phyloP scores from a whole-genome alignment of 768 basidiomycete genomes.

The Mycena vitilis region DNA sequence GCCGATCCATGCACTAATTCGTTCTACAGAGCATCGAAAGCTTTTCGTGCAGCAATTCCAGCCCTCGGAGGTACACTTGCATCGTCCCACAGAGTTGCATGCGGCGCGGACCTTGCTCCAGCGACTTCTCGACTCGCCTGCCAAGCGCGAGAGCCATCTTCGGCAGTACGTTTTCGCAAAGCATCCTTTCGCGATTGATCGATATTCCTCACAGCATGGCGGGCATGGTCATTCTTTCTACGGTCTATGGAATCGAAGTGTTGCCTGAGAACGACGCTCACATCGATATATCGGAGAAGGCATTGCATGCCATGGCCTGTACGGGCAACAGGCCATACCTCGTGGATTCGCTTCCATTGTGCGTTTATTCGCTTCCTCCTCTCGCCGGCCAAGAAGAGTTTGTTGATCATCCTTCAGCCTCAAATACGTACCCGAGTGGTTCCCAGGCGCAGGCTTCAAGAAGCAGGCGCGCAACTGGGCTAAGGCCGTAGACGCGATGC shows the following conservation, averaged over 20 bases:
- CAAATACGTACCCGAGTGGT: conserved; percentile 49
- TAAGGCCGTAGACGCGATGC: conserved; percentile 34
- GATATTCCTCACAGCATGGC: conserved; percentile 28
- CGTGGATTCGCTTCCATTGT: conserved; percentile 42
- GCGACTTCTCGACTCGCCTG: conserved; percentile 26
- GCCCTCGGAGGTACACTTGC: conserved; percentile 15
- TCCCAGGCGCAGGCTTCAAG: conserved; percentile 52
- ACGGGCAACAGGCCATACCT: conserved; percentile 45
- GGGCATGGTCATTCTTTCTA: conserved; percentile 39
- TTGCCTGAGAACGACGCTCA: conserved; percentile 49
- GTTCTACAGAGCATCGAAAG: conserved; percentile 12
- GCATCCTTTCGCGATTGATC: neutral
- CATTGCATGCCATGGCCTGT: conserved; percentile 42
- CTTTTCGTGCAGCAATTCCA: conserved; percentile 30
- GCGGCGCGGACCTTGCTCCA: conserved; percentile 23
- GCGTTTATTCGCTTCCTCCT: too few relatives aligned
- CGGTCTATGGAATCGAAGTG: conserved; percentile 50
- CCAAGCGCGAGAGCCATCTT: conserved; percentile 27
- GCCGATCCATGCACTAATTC: too few relatives aligned
- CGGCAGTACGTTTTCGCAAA: conserved; percentile 26
- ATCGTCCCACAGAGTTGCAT: conserved; percentile 22
- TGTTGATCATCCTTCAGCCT: conserved; percentile 37
- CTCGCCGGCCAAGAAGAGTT: neutral
- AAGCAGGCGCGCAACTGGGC: conserved; percentile 44
- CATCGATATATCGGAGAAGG: conserved; percentile 45